Percentiles rank a stretch among this genome's conserved stretches.
Conservation (phyloP, 371 early-diverging fungal genomes). For the Rhizopus sp. region DNA sequence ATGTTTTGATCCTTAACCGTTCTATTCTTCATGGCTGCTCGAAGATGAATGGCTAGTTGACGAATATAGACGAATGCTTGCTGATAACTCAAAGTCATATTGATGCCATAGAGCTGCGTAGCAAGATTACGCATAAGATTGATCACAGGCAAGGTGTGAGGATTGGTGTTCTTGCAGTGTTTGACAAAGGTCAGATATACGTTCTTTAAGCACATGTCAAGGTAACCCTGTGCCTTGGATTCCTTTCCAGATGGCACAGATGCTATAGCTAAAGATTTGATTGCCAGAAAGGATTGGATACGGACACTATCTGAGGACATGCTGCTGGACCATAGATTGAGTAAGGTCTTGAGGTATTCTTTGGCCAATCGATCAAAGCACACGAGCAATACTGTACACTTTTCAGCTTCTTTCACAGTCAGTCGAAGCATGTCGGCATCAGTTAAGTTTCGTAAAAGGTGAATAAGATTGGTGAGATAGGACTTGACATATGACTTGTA, state of each 20-base stretch:
- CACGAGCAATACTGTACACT: conserved; percentile 71
- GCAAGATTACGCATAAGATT: conserved; percentile 88
- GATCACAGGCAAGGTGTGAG: conserved; percentile 81
- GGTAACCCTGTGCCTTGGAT: conserved; percentile 23
- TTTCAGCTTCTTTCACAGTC: conserved; percentile 79
- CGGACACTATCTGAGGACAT: conserved; percentile 68
- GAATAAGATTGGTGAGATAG: conserved; percentile 70
- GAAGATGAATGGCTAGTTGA: conserved; percentile 87
- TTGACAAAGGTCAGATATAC: conserved; percentile 82
- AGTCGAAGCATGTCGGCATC: conserved; percentile 82
- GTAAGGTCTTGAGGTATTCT: conserved; percentile 69
- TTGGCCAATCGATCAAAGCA: conserved; percentile 79
- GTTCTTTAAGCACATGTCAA: conserved; percentile 67
- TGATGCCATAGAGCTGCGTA: conserved; percentile 81
- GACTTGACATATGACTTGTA: conserved; percentile 78
- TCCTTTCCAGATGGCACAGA: conserved; percentile 27
- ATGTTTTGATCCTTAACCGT: conserved; percentile 81
- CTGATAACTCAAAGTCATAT: conserved; percentile 81
- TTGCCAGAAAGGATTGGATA: conserved; percentile 78
- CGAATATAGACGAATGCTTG: conserved; percentile 91
- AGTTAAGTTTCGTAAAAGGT: conserved; percentile 75
- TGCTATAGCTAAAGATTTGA: conserved; percentile 67
- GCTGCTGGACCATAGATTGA: conserved; percentile 60
- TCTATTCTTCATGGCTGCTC: conserved; percentile 80
- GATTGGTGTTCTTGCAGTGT: conserved; percentile 72